Evolutionary conservation across 139 green algal genomes (phyloP).

Genomic region (Closterium sp.): DNA sequence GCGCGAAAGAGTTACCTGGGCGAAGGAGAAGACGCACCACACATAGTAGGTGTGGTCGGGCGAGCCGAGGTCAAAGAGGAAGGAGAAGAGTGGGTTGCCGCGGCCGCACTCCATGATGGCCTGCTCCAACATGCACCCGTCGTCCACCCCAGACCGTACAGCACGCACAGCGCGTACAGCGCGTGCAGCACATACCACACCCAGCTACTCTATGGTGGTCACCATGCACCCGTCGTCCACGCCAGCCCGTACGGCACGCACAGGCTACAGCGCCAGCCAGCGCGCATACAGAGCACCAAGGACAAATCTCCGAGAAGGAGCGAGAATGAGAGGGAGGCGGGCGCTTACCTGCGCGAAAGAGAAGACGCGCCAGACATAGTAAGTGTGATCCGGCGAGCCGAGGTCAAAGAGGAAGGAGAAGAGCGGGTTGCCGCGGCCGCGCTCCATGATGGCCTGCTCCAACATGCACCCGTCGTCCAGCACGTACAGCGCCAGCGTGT

Average conservation of each 20-base stretch:
- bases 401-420: constrained; percentile 90
- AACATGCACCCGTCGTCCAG: constrained; percentile 74
- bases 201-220: too few species aligned
- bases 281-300: too few species aligned
- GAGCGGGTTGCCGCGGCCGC: constrained; percentile 72
- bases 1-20: constrained; percentile 11
- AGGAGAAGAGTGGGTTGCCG: constrained; percentile 79
- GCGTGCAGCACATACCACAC: too few species aligned
- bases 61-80: constrained; percentile 80
- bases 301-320: too few species aligned
- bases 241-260: too few species aligned
- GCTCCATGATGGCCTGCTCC: constrained; percentile 83
- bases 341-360: constrained; percentile 59
- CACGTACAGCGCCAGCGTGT: constrained; percentile 85
- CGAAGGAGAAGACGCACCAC: constrained; percentile 76
- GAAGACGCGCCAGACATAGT: constrained; percentile 87
- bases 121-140: constrained; percentile 80
- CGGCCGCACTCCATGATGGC: constrained; percentile 79
- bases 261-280: too few species aligned
- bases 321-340: too few species aligned
- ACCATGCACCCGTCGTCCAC: too few species aligned
- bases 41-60: constrained; percentile 90
- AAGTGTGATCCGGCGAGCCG: constrained; percentile 75
- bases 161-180: neutral
- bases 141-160: constrained; percentile 43